Percentiles rank a stretch among this genome's conserved stretches.
Conservation (phyloP, 163 green algal genomes). For the Scenedesmus sp. region DNA sequence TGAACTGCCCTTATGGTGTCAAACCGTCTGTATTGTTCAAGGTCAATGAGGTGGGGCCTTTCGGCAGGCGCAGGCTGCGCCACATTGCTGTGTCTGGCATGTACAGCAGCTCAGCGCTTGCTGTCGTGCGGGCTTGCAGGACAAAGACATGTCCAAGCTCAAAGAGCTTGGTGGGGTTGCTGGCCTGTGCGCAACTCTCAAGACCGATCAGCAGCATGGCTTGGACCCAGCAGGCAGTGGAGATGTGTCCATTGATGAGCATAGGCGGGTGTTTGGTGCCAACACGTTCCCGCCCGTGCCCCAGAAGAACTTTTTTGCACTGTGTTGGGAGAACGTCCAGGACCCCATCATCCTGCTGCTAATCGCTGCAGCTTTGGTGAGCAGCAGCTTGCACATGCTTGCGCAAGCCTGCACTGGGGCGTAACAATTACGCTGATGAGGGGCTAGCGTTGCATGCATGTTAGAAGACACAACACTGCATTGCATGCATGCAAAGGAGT, state of each 20-base stretch:
- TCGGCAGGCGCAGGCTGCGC: neutral
- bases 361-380: slow-evolving; percentile 87
- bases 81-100: neutral
- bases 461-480: too few relatives aligned
- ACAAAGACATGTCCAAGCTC: slow-evolving; percentile 76
- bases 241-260: slow-evolving; percentile 54
- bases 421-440: neutral
- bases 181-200: slow-evolving; percentile 76
- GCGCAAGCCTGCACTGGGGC: neutral
- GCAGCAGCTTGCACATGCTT: neutral
- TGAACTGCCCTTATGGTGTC: slow-evolving; percentile 58
- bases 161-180: slow-evolving; percentile 70
- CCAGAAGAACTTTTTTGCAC: slow-evolving; percentile 85
- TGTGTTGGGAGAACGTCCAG: slow-evolving; percentile 86
- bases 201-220: slow-evolving; percentile 65
- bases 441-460: neutral
- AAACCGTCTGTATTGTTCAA: slow-evolving; percentile 54
- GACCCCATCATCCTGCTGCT: slow-evolving; percentile 97
- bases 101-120: neutral
- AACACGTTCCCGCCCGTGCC: slow-evolving; percentile 84
- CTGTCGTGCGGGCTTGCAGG: slow-evolving; percentile 61
- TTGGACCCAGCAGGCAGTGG: slow-evolving; percentile 58
- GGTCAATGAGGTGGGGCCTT: slow-evolving; percentile 64
- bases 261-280: slow-evolving; percentile 77
- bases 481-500: neutral